Base-by-base conservation (phyloP, 768 basidiomycete genomes). In the Udeniomyces megalosporus region DNA sequence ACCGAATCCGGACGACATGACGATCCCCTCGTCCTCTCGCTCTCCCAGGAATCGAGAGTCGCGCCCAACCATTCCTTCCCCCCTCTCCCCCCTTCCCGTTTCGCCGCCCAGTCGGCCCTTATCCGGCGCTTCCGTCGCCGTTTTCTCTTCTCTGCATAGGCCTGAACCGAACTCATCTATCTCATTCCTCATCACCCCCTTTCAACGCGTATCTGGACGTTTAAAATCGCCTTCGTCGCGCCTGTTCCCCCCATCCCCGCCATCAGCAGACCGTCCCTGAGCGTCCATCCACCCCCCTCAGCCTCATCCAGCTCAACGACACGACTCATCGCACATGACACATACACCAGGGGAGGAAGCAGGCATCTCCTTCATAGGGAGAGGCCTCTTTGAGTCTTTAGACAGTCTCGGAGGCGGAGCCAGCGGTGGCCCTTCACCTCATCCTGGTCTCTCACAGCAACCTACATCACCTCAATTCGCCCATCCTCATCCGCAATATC, bases 401-500 rank as follows among this genome's bases (percentile, higher is more conserved):
- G 62, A 63, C 42, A 44, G 48, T 44, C 24, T 60, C 35, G 35
- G 35, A 12, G 58, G 58, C 42, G 58, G 50, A 20, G 26, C 29
- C n/a, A 22, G 26, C 57, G 57, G 3, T 32, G 24, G 34, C 29
- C 52, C 52, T 26, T 54, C 52, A 50, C 4, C 24, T 12, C 58
- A 48, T 50, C 48, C 51, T 42, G 28, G 29, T 61, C 26, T 53
- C 60, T 26, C 42, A 56, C 60, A 53, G 26, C 56, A 53, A n/a
- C 32, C 26, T n/a, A 76, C 75, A 55, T n/a, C 47, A 20, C 46
- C 29, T 57, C 34, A 46, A 28, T 15, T 52, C 42, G 22, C 53
- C 22, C 42, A 29, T 29, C 55, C 46, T 55, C 54, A 63, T 51
- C 55, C 58, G 24, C 42, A 49, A 53, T 45, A 55, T 28, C 59